These are phyloP conservation scores for Helenozyma rhizophorensis DNA, from an alignment of 805 yeast genomes.

Conservation along the genomic window DNA sequence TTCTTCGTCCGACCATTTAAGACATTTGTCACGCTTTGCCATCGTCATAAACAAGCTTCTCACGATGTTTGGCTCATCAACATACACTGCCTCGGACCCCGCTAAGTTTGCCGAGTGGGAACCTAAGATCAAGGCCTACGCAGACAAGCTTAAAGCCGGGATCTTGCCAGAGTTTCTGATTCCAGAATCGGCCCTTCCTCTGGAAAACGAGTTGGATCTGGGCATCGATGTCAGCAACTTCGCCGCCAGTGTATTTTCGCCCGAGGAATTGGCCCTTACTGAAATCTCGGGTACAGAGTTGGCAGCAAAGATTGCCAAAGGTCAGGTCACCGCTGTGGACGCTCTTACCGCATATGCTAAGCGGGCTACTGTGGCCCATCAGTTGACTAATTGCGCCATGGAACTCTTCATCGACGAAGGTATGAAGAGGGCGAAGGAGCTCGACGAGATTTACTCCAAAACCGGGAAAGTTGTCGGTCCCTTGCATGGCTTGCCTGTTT, in stretches of 20 bases:
- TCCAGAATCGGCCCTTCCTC: slow-evolving; percentile 10
- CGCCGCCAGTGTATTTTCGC: slow-evolving; percentile 8
- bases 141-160: slow-evolving; percentile 18
- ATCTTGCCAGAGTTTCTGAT: slow-evolving; percentile 14
- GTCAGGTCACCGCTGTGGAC: slow-evolving; percentile 11
- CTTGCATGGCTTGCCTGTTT: slow-evolving; percentile 17
- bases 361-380: slow-evolving; percentile 16
- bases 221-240: slow-evolving; percentile 13
- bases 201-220: slow-evolving; percentile 11
- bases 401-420: slow-evolving; percentile 18
- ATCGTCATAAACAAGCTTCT: neutral
- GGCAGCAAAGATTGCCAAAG: slow-evolving; percentile 11
- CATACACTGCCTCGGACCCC: slow-evolving; percentile 7
- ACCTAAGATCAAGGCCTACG: slow-evolving; percentile 31
- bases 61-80: slow-evolving; percentile 3
- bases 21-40: too few species aligned
- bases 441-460: slow-evolving; percentile 9
- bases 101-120: slow-evolving; percentile 16
- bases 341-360: slow-evolving; percentile 14
- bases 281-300: slow-evolving; percentile 10
- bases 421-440: slow-evolving; percentile 13
- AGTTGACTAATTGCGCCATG: slow-evolving; percentile 18
- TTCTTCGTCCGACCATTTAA: too few species aligned
- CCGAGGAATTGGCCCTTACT: slow-evolving; percentile 10
- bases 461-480: slow-evolving; percentile 13